Evolutionary conservation across 495 filamentous ascomycete genomes (phyloP), one percentile per base, ranked within the genome.

Genomic region (Xylaria longipes): DNA sequence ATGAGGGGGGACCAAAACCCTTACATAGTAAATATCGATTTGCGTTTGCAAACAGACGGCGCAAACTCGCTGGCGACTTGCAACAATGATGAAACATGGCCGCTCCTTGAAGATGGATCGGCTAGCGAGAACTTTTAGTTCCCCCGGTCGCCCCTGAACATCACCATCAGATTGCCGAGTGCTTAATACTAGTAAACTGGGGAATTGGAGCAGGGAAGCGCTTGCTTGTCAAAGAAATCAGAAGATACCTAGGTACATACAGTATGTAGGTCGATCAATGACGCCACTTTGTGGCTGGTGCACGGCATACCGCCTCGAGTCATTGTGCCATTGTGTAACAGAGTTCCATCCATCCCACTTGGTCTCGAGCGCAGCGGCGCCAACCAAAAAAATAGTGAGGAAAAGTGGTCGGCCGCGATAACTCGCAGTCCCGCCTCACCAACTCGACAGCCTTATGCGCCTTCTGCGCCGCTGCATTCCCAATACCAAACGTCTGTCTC

Each of bases 101-200:
- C 20, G 58, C 63, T 62, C 69, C 70, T 64, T 69, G 63, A 71
- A 66, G 60, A 71, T 71, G 75, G 72, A 71, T 56, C 63, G 70
- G 70, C 61, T 22, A 52, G 45, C 50, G 74, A 76, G 37, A 29
- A 43, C 27, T 43, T 27, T 43, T 41, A 20, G 37, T 15, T 43
- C 6, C 20, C 64, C 71, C 63, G 70, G 71, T 75, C 75, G 46
- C 72, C 72, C 74, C 74, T 76, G 72, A 76, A 72, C 67, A 76
- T 76, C 74, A 29, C 60, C 22, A 63, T 60, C 60, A 63, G 60
- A 63, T 63, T 63, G 60, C 60, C 60, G 60, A 60, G n/a, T 35
- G 57, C 57, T n/a, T n/a, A n/a, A n/a, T n/a, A n/a, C n/a, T 60
- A 37, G 11, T 33, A 60, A 37, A 35, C 50, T 54, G 57, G 57